Evolutionary conservation across 2,329 filamentous ascomycete species (phyloP).

Genomic region (Aspergillus brasiliensis): DNA sequence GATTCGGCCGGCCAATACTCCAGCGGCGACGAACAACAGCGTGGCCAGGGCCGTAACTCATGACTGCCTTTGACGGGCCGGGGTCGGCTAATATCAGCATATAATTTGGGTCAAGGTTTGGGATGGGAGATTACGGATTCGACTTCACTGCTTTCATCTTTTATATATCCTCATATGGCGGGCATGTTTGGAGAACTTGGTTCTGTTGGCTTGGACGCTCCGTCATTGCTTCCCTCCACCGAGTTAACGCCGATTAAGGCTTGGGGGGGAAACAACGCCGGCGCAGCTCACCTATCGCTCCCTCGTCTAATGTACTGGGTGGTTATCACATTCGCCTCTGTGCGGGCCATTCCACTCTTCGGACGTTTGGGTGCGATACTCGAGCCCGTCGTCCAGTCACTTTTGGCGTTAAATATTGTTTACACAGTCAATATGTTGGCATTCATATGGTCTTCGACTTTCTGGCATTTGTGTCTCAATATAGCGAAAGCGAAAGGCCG

Average conservation of each 20-base stretch:
- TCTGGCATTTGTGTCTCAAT: not conserved
- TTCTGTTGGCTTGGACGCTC: constrained; percentile 18
- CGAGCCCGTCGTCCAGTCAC: constrained; percentile 5
- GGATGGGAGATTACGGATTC: constrained; percentile 17
- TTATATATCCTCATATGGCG: constrained; percentile 17
- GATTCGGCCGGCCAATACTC: constrained; percentile 25
- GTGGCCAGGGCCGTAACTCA: constrained; percentile 17
- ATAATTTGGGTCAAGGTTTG: constrained; percentile 19
- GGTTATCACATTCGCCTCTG: constrained; percentile 6
- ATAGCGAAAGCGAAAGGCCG: not conserved
- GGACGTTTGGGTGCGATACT: constrained; percentile 9
- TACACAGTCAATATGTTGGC: constrained; percentile 15
- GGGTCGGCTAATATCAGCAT: constrained; percentile 16
- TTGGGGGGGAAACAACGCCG: constrained; percentile 5
- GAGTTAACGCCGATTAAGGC: not conserved
- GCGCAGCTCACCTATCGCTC: constrained; percentile 3
- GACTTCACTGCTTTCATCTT: constrained; percentile 17
- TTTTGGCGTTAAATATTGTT: constrained; percentile 19
- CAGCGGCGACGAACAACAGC: constrained; percentile 28
- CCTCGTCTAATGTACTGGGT: constrained; percentile 10
- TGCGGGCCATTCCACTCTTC: constrained; percentile 12
- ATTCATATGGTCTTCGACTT: constrained; percentile 2
- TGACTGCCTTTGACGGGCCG: constrained; percentile 16
- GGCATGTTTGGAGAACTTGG: constrained; percentile 20
- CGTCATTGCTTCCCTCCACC: constrained; percentile 14